Base-by-base conservation (phyloP, 2,329 filamentous ascomycete genomes). In the Aureobasidium sp. region DNA sequence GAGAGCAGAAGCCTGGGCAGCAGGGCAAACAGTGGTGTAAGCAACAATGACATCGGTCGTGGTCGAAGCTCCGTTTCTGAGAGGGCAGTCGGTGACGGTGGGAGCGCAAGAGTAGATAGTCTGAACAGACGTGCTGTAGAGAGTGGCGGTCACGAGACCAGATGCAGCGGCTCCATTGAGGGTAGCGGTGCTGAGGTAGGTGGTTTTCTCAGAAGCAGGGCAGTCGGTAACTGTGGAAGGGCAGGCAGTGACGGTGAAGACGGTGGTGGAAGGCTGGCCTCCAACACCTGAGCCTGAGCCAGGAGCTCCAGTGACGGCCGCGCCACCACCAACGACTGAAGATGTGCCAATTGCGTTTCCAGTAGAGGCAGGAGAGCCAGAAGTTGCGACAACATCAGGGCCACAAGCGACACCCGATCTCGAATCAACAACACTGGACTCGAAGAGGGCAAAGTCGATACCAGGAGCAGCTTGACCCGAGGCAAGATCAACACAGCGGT, bases 21-120 rank as follows among this genome's bases (percentile, higher is more conserved):
- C 71, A 27, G 74, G 74, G 66, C 75, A 77, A 66, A 71, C 67
- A 40, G 70, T 72, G n/a, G 73, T 60, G 57, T 48, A 49, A 15
- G 57, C 47, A 15, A 42, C 37, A 12, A 60, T 35, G 22, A 60
- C 57, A 48, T 29, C 19, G 27, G 44, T 60, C 2, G 35, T 19
- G 2, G 22, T 14, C 0, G 47, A 5, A 6, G 17, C 27, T 12
- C 22, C 44, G 5, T 24, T 17, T 17, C 31, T 47, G 7, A 27
- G 24, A n/a, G 52, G 53, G 45, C 60, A 62, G 19, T 49, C 35
- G 6, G 60, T 62, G 22, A 62, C 60, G 15, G 60, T 62, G 15
- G 57, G 39, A 29, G 61, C 27, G 31, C 61, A 60, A 19, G 64
- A 39, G n/a, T 44, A 12, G 19, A 63, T 61, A 14, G 66, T 62